phyloP scores from a whole-genome alignment of 2,329 filamentous ascomycete species.

The Ophiostoma quercus region DNA sequence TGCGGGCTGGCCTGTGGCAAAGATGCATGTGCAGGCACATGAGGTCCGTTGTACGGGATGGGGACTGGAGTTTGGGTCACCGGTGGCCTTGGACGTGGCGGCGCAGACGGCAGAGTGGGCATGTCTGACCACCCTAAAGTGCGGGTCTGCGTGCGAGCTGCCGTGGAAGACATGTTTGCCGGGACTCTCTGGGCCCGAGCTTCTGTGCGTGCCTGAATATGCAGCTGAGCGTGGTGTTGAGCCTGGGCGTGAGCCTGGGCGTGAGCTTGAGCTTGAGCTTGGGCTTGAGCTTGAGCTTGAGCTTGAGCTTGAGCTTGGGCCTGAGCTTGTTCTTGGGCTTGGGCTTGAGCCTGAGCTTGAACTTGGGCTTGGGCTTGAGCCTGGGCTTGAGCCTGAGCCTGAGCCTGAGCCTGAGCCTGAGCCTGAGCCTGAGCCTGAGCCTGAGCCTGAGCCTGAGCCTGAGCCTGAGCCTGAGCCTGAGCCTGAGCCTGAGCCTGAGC shows the following conservation, averaged over 20 bases:
- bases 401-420: background rate
- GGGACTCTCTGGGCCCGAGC: background rate
- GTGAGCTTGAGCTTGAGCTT: background rate
- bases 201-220: background rate
- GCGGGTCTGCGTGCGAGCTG: background rate
- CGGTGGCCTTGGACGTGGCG: background rate
- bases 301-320: background rate
- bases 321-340: too few species aligned
- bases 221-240: background rate
- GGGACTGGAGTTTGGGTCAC: background rate
- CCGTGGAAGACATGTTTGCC: background rate
- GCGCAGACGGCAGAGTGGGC: background rate
- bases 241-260: background rate
- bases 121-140: background rate
- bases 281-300: background rate
- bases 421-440: background rate
- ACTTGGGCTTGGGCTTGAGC: background rate
- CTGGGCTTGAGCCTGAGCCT: background rate
- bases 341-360: background rate
- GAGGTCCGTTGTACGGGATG: background rate
- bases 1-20: background rate
- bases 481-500: background rate
- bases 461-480: too few species aligned
- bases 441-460: background rate
- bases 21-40: background rate